phyloP scores from a whole-genome alignment of 2,329 filamentous ascomycete species.

The Penicillium sp. region DNA sequence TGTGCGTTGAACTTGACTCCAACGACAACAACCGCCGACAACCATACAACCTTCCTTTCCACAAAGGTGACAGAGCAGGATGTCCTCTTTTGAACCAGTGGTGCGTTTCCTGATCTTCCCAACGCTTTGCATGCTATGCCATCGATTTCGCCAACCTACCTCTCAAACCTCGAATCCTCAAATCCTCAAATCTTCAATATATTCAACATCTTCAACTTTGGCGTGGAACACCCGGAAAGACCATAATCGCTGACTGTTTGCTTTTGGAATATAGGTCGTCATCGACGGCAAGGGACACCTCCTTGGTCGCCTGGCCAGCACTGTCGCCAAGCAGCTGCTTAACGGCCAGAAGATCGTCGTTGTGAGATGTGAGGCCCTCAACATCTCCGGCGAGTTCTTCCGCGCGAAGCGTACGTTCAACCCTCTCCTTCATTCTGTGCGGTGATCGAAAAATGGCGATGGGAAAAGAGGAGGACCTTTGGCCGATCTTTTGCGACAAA shows the following conservation, averaged over 20 bases:
- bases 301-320: conserved; percentile 96
- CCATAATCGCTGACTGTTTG: conserved; percentile 47
- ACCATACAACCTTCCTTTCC: conserved; percentile 47
- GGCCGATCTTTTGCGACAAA: neutral
- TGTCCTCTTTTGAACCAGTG: conserved; percentile 69
- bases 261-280: conserved; percentile 71
- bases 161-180: conserved; percentile 2
- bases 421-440: conserved; percentile 20
- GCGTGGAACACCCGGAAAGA: conserved; percentile 13
- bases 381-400: conserved; percentile 99
- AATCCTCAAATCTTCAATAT: conserved; percentile 13
- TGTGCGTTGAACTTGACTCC: conserved; percentile 48
- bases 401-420: conserved; percentile 94
- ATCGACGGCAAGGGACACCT: conserved; percentile 99
- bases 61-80: conserved; percentile 55
- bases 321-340: conserved; percentile 98
- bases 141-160: conserved; percentile 10
- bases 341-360: conserved; percentile 99
- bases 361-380: conserved; percentile 97
- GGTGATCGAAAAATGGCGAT: conserved; percentile 7
- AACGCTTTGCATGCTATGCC: conserved; percentile 18
- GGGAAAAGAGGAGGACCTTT: conserved; percentile 4
- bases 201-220: conserved; percentile 16
- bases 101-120: conserved; percentile 52
- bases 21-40: conserved; percentile 54